Evolutionary conservation across 495 filamentous ascomycete species (phyloP).

Genomic region (Aspergillus ellipticus): DNA sequence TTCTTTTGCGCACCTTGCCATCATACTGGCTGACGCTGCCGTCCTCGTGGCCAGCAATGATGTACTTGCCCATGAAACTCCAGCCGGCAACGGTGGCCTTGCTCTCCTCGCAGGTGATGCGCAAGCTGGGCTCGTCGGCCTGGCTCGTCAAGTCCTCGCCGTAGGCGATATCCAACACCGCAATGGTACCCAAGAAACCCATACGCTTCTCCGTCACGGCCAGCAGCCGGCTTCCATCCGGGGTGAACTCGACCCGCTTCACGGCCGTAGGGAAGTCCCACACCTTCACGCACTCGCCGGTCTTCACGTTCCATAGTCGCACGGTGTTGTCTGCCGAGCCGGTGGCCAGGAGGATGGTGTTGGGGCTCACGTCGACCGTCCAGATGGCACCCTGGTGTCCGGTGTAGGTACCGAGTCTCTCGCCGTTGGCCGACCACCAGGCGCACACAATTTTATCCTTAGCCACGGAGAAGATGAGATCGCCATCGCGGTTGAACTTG

Average conservation of each 20-base stretch:
- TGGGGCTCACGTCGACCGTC: slow-evolving; percentile 97
- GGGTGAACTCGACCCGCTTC: slow-evolving; percentile 93
- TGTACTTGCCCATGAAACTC: slow-evolving; percentile 88
- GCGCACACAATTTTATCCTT: slow-evolving; percentile 97
- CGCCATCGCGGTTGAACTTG: slow-evolving; percentile 94
- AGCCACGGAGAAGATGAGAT: slow-evolving; percentile 93
- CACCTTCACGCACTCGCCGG: slow-evolving; percentile 85
- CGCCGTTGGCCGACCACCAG: slow-evolving; percentile 92
- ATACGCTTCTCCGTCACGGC: slow-evolving; percentile 98
- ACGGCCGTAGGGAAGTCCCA: slow-evolving; percentile 97
- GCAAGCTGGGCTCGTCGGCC: slow-evolving; percentile 71
- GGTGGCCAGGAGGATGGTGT: slow-evolving; percentile 86
- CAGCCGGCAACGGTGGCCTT: slow-evolving; percentile 96
- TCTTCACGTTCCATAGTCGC: slow-evolving; percentile 92
- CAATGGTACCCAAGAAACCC: slow-evolving; percentile 89
- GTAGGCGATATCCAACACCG: slow-evolving; percentile 77
- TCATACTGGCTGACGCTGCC: slow-evolving; percentile 93
- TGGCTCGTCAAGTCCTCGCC: slow-evolving; percentile 64
- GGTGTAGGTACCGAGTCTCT: slow-evolving; percentile 91
- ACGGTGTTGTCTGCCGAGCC: slow-evolving; percentile 98
- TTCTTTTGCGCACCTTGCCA: slow-evolving; percentile 68
- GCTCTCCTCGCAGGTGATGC: slow-evolving; percentile 86
- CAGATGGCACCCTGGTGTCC: slow-evolving; percentile 97
- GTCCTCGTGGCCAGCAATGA: slow-evolving; percentile 96
- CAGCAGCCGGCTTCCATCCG: slow-evolving; percentile 82